Base-by-base conservation (phyloP, 371 early-diverging fungal species). In the Dinochytrium kinnereticum region DNA sequence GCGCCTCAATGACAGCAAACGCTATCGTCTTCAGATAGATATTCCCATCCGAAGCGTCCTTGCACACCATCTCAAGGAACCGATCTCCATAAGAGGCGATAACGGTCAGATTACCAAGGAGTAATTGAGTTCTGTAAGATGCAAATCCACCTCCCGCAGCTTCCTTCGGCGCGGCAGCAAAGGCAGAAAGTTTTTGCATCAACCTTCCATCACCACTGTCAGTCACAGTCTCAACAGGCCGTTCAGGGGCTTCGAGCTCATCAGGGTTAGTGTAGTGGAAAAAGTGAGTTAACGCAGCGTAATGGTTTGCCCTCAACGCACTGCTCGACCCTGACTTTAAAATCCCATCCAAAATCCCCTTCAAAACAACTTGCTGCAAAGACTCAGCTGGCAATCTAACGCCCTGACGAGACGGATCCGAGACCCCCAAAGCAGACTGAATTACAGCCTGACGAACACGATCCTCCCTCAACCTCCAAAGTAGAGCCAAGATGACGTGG, bases 11-110 rank as follows among this genome's bases (percentile, higher is more conserved):
- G 0, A 91, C 82, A 2, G 91, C 86, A 59, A 92, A 94, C 0
- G 98, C 94, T 0, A 94, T 91, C 1, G 94, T 91, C 73, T 93
- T 91, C 92, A 95, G 94, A 7, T 93, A 90, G 51, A 87, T 90
- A 34, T 87, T 84, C 5, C 91, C 94, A 73, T 93, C 91, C 0
- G 89, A 87, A 0, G 97, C 97, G 81, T 98, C 98, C 0, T 85
- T 81, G 74, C 93, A 90, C 1, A 94, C 76, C 0, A 82, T 80
- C 66, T 91, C 91, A 17, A 95, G 80, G 39, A 96, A 77, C 15
- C 85, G 83, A 40, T 92, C 90, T 17, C 94, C 90, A 38, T 87
- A 73, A n/a, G 24, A 59, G 31, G 37, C 59, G 26, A 81, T 69
- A n/a, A 75, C 65, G 3, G 50, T 33, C 37, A 76, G 67, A 65